Base-by-base conservation (phyloP, 164 flowering plant species). In the Magnolia changhungtana region DNA sequence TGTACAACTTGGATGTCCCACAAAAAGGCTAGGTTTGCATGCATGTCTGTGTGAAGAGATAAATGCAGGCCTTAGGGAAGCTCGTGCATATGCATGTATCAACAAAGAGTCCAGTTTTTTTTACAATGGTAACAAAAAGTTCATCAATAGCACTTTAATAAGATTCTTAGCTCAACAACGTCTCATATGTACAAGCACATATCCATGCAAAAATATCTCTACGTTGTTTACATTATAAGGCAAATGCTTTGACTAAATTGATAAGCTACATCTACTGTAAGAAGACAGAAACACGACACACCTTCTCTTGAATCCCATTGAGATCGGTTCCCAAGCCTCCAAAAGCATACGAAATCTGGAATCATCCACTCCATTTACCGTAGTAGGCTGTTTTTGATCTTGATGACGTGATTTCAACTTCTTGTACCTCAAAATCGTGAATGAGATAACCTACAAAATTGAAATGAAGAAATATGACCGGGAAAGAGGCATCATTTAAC, bases 251-350 rank as follows among this genome's bases (percentile, higher is more conserved):
- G 31, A 74, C 8, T 13, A 69, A 24, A 68, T 37, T 9, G n/a
- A 73, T 16, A 68, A 31, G 59, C 50, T 18, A 67, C 20, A 21
- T 1, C 7, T 49, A 27, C 1, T 24, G 52, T 14, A 66, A 37
- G 9, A 72, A 59, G 31, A 49, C 21, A 50, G 51, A 4, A 31
- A 27, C 49, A 69, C 6, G 69, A 75, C 67, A 45, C 71, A 96
- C 98, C 96, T 93, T 88, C 80, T 87, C 84, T 94, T 94, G 85
- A 86, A 84, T 72, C 98, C 99, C 91, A 93, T 84, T n/a, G 97
- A 94, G 10, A 94, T 72, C 65, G 98, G 98, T 80, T 87, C 90
- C 99, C 98, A 94, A 74, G 96, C 98, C 77, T 91, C 94, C 81
- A 91, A 77, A 78, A 96, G 93, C 70, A 90, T 63, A 63, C 89